A percentile compares a stretch with the other conserved stretches of the same genome.
Conservation (phyloP, 805 yeast genomes). For the Sugiyamaella qingdaonensis region DNA sequence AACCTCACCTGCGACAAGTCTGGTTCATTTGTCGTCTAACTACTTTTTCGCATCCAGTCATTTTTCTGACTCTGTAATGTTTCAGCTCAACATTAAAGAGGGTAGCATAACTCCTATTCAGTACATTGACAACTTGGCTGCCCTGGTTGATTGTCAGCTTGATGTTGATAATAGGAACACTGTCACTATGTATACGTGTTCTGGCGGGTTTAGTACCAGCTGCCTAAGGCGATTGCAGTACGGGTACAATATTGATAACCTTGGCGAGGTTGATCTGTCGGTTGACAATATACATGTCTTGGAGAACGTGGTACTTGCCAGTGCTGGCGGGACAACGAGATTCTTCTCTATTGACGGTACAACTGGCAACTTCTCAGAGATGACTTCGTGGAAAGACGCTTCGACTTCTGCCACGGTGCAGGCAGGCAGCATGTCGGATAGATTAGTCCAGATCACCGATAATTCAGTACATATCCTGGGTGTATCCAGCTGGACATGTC, state of each 20-base stretch:
- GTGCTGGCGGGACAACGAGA: background rate
- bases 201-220: conserved; percentile 10
- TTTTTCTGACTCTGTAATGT: conserved; percentile 3
- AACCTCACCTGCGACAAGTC: conserved; percentile 7
- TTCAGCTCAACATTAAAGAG: conserved; percentile 5
- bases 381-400: background rate
- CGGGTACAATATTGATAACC: background rate
- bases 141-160: conserved; percentile 11
- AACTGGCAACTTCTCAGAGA: background rate
- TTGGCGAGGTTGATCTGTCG: background rate
- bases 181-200: background rate
- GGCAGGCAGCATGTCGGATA: background rate
- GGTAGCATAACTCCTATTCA: background rate
- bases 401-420: background rate
- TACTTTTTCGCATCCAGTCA: conserved; percentile 16
- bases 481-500: background rate
- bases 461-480: background rate
- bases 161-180: background rate
- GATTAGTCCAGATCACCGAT: background rate
- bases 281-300: background rate
- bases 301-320: background rate
- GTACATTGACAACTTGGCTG: conserved; percentile 11
- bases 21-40: conserved; percentile 13
- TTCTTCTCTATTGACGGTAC: conserved; percentile 1
- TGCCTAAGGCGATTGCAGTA: conserved; percentile 1